Evolutionary conservation across 208 protist species (phyloP).

Genomic region (Trypanosoma caninum): DNA sequence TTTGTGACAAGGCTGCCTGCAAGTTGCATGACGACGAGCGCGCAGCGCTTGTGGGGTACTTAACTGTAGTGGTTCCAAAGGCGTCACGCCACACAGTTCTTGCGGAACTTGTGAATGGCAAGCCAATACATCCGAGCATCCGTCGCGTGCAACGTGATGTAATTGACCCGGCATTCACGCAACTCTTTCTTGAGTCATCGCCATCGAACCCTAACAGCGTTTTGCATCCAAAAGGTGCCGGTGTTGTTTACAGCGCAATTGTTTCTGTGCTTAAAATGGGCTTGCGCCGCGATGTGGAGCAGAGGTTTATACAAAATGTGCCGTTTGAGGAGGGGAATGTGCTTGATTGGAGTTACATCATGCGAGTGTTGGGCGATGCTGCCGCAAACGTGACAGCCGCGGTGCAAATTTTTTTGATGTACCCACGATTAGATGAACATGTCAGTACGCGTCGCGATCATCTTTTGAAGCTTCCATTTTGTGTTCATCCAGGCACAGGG

Average conservation of each 20-base stretch:
- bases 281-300: constrained; percentile 43
- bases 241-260: constrained; percentile 65
- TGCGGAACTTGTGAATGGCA: constrained; percentile 67
- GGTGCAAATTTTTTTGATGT: constrained; percentile 81
- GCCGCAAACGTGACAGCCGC: constrained; percentile 50
- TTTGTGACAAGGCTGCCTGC: constrained; percentile 94
- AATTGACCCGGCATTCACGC: constrained; percentile 57
- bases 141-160: constrained; percentile 40
- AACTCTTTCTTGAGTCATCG: constrained; percentile 57
- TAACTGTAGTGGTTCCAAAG: constrained; percentile 78
- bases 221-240: constrained; percentile 47
- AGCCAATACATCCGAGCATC: constrained; percentile 79
- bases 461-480: constrained; percentile 98
- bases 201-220: constrained; percentile 78
- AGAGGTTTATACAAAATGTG: constrained; percentile 52
- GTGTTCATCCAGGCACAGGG: constrained; percentile 94
- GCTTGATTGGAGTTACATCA: constrained; percentile 50
- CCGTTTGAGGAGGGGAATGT: constrained; percentile 56
- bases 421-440: constrained; percentile 97
- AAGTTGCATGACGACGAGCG: constrained; percentile 90
- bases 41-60: constrained; percentile 88
- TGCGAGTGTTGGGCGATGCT: constrained; percentile 51
- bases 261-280: constrained; percentile 69
- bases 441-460: constrained; percentile 97
- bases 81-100: constrained; percentile 50